phyloP scores from a whole-genome alignment of 2,329 filamentous ascomycete genomes.

The Parasarocladium wereldwijsianum region DNA sequence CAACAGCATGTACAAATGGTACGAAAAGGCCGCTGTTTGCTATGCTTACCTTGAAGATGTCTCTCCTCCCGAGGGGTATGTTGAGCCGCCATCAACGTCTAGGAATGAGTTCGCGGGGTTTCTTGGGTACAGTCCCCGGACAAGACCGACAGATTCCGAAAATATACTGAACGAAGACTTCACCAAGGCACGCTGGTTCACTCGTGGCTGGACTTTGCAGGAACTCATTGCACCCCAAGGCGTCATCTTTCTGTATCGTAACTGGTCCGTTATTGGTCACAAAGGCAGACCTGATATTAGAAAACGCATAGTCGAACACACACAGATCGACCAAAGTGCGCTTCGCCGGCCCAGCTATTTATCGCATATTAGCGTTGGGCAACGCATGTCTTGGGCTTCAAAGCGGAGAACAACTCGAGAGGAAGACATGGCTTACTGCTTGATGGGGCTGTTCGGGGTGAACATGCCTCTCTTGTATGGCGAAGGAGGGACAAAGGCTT shows the following conservation, averaged over 20 bases:
- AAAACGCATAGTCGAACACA: no score
- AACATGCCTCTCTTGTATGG: conserved; percentile 12
- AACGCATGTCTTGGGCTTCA: conserved; percentile 10
- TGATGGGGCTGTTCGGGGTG: conserved; percentile 11
- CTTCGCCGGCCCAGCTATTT: neutral
- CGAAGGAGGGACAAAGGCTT: conserved; percentile 9
- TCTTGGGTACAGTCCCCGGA: no score
- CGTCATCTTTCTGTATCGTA: conserved; percentile 11
- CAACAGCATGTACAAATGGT: conserved; percentile 14
- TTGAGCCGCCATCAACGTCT: no score
- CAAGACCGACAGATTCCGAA: no score
- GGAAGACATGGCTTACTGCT: conserved; percentile 11
- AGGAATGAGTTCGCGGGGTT: no score
- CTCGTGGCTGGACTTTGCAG: conserved; percentile 13
- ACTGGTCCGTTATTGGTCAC: conserved; percentile 7
- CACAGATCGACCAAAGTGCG: no score
- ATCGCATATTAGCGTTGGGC: conserved; percentile 6
- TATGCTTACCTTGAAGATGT: conserved; percentile 11
- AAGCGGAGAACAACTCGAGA: conserved; percentile 7
- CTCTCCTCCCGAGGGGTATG: conserved; percentile 2
- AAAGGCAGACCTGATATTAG: no score
- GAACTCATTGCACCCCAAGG: conserved; percentile 12
- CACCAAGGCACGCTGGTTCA: conserved; percentile 10
- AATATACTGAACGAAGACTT: no score
- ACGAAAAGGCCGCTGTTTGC: conserved; percentile 10